A percentile compares a stretch with the other conserved stretches of the same genome.
These are phyloP conservation scores for Cladosporium sp. DNA, from an alignment of 2,329 filamentous ascomycete species.

Conservation along the genomic window DNA sequence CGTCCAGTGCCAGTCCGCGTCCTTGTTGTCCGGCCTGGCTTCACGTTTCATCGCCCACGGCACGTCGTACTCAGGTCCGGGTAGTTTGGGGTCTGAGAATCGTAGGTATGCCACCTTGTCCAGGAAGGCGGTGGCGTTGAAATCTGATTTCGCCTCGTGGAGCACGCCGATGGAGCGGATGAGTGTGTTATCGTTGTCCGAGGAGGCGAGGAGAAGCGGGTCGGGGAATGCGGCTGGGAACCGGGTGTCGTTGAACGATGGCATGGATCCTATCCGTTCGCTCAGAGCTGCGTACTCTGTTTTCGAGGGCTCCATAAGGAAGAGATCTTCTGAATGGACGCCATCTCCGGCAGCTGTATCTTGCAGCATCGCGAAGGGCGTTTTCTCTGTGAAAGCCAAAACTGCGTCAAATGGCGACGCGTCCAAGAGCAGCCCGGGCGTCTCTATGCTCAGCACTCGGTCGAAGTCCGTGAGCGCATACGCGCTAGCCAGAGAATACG, in stretches of 20 bases:
- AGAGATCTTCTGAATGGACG: constrained; percentile 29
- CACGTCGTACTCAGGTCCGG: constrained; percentile 46
- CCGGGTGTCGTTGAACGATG: constrained; percentile 25
- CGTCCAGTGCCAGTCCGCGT: constrained; percentile 45
- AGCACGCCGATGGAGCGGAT: constrained; percentile 28
- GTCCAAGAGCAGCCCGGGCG: constrained; percentile 41
- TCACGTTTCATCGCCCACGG: constrained; percentile 36
- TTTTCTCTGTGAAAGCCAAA: constrained; percentile 26
- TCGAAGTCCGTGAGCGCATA: constrained; percentile 42
- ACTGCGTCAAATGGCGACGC: constrained; percentile 40
- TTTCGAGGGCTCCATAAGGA: constrained; percentile 24
- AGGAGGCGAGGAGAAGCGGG: constrained; percentile 23
- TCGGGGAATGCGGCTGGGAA: constrained; percentile 25
- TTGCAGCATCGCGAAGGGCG: constrained; percentile 27
- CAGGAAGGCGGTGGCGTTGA: constrained; percentile 42
- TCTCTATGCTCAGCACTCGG: constrained; percentile 39
- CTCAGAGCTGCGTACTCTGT: constrained; percentile 16
- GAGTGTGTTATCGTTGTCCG: constrained; percentile 18
- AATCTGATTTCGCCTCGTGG: constrained; percentile 24
- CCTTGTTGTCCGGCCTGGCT: constrained; percentile 39
- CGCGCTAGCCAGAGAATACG: constrained; percentile 41
- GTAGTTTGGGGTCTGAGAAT: constrained; percentile 42
- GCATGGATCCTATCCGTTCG: constrained; percentile 13
- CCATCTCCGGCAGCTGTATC: constrained; percentile 22
- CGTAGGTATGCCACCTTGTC: constrained; percentile 40